phyloP scores from a whole-genome alignment of 1,139 yeast genomes.

The Yamadazyma sp. region DNA sequence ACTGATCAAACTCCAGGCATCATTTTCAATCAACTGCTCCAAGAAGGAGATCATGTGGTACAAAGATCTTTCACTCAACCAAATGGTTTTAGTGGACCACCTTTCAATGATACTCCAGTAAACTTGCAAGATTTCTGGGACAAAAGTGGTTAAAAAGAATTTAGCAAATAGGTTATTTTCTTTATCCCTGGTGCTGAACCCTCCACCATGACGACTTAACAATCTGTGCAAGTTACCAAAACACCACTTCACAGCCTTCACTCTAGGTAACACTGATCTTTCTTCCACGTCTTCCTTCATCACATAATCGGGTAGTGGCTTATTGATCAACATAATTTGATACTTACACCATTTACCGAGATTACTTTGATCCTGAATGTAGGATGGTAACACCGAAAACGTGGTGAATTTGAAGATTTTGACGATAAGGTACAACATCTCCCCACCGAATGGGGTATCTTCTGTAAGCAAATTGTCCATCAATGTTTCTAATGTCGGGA shows the following conservation, averaged over 20 bases:
- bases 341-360: slow-evolving; percentile 65
- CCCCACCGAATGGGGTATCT: slow-evolving; percentile 42
- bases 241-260: slow-evolving; percentile 71
- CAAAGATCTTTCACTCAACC: slow-evolving; percentile 61
- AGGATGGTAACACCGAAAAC: slow-evolving; percentile 55
- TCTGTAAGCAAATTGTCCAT: slow-evolving; percentile 38
- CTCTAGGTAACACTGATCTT: slow-evolving; percentile 45
- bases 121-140: slow-evolving; percentile 59
- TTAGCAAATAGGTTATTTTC: slow-evolving; percentile 41
- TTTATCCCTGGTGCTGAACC: slow-evolving; percentile 38
- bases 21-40: slow-evolving; percentile 58
- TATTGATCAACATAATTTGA: slow-evolving; percentile 52
- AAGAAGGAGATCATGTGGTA: slow-evolving; percentile 65
- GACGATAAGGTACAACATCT: slow-evolving; percentile 58
- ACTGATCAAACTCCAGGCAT: slow-evolving; percentile 53
- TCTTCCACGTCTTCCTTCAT: slow-evolving; percentile 39
- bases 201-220: slow-evolving; percentile 56
- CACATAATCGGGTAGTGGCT: slow-evolving; percentile 40
- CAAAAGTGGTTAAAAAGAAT: slow-evolving; percentile 50
- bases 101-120: slow-evolving; percentile 60
- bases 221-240: slow-evolving; percentile 67
- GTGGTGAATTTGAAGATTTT: slow-evolving; percentile 68
- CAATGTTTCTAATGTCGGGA: slow-evolving; percentile 57
- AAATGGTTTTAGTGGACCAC: slow-evolving; percentile 57
- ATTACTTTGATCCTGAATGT: slow-evolving; percentile 50